These are phyloP conservation scores for Ettlia oleoabundans DNA, from an alignment of 139 green algal genomes.

Conservation along the genomic window DNA sequence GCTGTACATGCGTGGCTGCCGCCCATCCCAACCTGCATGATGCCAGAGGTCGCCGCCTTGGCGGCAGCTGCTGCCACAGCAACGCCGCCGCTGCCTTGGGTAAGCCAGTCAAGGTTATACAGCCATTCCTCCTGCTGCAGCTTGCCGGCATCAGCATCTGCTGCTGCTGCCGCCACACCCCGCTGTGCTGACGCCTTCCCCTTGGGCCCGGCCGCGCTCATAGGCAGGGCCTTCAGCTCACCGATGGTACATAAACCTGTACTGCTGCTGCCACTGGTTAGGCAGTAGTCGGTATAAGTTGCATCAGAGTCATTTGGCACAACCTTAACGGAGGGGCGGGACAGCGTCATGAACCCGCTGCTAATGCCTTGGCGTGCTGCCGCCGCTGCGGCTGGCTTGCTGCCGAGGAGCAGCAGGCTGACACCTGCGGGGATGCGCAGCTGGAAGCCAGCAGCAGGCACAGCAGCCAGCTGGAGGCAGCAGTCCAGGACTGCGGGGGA, in stretches of 20 bases:
- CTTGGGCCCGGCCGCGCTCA: background rate
- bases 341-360: conserved; percentile 13
- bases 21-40: background rate
- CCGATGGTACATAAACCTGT: conserved; percentile 1
- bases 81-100: background rate
- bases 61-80: background rate
- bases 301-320: background rate
- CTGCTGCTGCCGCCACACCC: background rate
- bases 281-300: conserved; percentile 27
- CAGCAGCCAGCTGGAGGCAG: conserved; percentile 44
- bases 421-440: conserved; percentile 41
- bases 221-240: conserved; percentile 23
- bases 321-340: background rate
- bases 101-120: conserved; percentile 34
- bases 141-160: background rate
- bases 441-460: background rate
- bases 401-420: conserved; percentile 23
- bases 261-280: background rate
- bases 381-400: background rate
- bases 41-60: background rate
- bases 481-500: conserved; percentile 46
- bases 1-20: background rate
- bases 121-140: conserved; percentile 22
- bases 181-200: background rate
- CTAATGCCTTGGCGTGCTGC: background rate